Percentiles rank a stretch among this genome's conserved stretches.
phyloP scores from a whole-genome alignment of 2,329 filamentous ascomycete species.

The Colletotrichum magnum region DNA sequence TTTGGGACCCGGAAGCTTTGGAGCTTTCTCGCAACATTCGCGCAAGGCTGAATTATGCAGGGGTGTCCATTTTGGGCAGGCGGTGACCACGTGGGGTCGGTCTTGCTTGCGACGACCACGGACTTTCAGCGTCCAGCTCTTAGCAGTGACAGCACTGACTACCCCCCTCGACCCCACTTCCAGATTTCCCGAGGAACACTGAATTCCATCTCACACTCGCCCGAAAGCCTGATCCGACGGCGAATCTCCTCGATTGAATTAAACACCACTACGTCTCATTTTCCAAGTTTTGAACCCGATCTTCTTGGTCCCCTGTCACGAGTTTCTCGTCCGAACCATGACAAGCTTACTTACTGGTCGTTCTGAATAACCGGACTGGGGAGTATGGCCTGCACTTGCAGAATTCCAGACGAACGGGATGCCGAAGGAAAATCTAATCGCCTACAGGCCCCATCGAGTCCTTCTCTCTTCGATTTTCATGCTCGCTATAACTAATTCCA shows the following conservation, averaged over 20 bases:
- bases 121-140: neutral
- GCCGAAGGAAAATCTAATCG: neutral
- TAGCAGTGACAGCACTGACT: neutral
- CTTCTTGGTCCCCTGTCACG: constrained; percentile 12
- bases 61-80: constrained; percentile 34
- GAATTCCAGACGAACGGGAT: neutral
- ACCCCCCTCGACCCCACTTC: neutral
- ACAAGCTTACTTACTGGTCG: neutral
- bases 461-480: neutral
- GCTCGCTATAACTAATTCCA: no score
- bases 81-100: constrained; percentile 32
- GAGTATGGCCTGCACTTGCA: neutral
- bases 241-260: neutral
- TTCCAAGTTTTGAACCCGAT: neutral
- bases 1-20: constrained; percentile 29
- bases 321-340: constrained; percentile 14
- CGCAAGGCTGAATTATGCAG: constrained; percentile 42
- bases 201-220: neutral
- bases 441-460: neutral
- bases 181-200: neutral
- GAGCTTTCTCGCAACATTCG: constrained; percentile 28
- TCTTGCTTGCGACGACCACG: constrained; percentile 20
- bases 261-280: neutral
- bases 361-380: neutral
- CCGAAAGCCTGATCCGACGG: neutral